These are phyloP conservation scores for Antrodiella citrinella DNA, from an alignment of 768 basidiomycete species.

Conservation along the genomic window DNA sequence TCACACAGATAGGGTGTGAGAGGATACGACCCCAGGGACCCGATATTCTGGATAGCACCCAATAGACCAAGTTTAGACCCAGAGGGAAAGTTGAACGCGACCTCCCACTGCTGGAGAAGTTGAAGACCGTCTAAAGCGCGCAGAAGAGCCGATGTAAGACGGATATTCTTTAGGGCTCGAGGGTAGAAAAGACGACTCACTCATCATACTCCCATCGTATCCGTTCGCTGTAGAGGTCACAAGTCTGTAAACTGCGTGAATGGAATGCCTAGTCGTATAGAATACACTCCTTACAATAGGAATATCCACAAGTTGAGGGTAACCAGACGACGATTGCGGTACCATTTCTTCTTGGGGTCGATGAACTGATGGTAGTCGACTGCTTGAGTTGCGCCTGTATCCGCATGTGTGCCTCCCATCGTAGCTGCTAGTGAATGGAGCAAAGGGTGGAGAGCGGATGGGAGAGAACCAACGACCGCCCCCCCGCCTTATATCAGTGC, in stretches of 20 bases:
- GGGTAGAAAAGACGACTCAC: background rate
- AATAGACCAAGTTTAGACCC: constrained; percentile 24
- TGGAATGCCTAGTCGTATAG: background rate
- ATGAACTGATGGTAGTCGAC: constrained; percentile 9
- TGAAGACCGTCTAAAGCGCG: constrained; percentile 19
- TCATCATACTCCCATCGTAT: constrained; percentile 19
- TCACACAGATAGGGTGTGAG: constrained; percentile 24
- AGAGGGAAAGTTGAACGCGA: constrained; percentile 20
- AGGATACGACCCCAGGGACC: constrained; percentile 21
- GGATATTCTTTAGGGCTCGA: background rate
- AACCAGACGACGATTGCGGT: constrained; percentile 13
- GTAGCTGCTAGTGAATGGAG: background rate
- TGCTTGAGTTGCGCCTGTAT: background rate
- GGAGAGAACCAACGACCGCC: too few species aligned
- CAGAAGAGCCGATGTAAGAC: background rate
- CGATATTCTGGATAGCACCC: constrained; percentile 27
- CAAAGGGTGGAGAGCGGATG: background rate
- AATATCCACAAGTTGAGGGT: constrained; percentile 17
- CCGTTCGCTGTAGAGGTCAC: constrained; percentile 27
- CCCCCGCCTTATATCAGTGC: too few species aligned
- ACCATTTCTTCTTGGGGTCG: constrained; percentile 12
- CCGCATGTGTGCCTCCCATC: constrained; percentile 10
- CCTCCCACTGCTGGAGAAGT: constrained; percentile 22
- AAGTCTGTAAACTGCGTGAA: constrained; percentile 11
- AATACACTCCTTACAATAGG: constrained; percentile 10